phyloP scores from a whole-genome alignment of 2,329 filamentous ascomycete species.

The Biscogniauxia sp. region DNA sequence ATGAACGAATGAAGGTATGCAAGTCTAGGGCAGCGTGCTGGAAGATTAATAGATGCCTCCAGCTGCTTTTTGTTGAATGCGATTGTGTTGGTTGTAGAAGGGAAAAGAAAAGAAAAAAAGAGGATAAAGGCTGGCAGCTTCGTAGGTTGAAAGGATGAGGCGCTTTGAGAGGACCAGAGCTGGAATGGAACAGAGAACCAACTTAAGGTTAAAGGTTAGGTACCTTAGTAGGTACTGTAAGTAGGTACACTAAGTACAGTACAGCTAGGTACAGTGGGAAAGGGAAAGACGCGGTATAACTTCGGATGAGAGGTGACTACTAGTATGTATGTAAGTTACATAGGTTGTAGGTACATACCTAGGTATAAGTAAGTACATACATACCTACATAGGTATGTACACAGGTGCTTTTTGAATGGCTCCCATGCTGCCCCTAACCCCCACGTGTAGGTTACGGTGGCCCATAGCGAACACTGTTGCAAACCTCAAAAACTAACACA shows the following conservation, averaged over 20 bases:
- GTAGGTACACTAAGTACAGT: not conserved
- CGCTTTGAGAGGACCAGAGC: not conserved
- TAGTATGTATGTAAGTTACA: too few species aligned
- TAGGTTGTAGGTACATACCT: not conserved
- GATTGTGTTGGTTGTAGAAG: not conserved
- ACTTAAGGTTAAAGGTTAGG: not conserved
- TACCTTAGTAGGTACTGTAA: not conserved
- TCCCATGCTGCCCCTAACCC: too few species aligned
- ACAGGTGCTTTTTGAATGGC: not conserved
- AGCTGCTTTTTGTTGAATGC: not conserved
- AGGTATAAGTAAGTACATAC: not conserved
- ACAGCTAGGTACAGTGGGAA: not conserved
- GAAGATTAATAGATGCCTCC: not conserved
- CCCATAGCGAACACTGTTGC: too few species aligned
- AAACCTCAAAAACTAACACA: too few species aligned
- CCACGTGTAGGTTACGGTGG: too few species aligned
- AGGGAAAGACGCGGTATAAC: too few species aligned
- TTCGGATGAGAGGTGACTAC: not conserved
- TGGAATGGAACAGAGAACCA: not conserved
- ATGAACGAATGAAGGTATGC: constrained; percentile 9
- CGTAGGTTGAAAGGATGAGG: not conserved
- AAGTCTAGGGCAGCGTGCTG: not conserved
- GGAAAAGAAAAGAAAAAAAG: not conserved
- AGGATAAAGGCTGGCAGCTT: not conserved
- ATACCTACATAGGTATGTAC: too few species aligned